Conservation (phyloP, 805 yeast species). For the Candida germanica region DNA sequence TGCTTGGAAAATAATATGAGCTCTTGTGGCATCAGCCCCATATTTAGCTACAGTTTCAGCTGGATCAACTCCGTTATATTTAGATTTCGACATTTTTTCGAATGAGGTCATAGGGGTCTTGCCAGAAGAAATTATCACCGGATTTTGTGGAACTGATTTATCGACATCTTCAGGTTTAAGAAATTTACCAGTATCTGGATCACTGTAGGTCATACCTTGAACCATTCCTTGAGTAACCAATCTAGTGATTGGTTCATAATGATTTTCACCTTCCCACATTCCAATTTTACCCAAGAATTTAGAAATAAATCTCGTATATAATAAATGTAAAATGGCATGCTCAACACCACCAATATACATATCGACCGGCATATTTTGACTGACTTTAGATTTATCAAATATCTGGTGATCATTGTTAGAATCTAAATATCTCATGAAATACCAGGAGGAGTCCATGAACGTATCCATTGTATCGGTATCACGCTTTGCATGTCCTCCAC, state of each 20-base stretch:
- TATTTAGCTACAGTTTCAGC: conserved; percentile 64
- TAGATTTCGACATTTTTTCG: conserved; percentile 97
- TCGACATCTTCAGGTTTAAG: conserved; percentile 77
- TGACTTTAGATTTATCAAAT: conserved; percentile 35
- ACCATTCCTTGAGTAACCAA: conserved; percentile 98
- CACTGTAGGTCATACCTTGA: conserved; percentile 78
- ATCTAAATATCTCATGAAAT: conserved; percentile 81
- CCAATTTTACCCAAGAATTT: conserved; percentile 72
- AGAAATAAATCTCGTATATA: conserved; percentile 82
- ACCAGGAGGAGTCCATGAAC: conserved; percentile 98
- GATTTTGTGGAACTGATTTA: conserved; percentile 33
- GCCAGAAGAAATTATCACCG: conserved; percentile 50
- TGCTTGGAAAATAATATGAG: conserved; percentile 89
- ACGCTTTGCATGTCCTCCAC: conserved; percentile 60
- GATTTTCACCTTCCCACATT: conserved; percentile 59
- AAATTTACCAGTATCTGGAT: conserved; percentile 71
- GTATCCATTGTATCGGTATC: conserved; percentile 99
- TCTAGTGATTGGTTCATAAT: conserved; percentile 78
- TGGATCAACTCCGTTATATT: conserved; percentile 93
- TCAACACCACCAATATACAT: conserved; percentile 93
- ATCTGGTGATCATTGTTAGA: conserved; percentile 56
- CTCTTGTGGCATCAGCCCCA: conserved; percentile 94
- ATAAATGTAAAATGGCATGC: conserved; percentile 89
- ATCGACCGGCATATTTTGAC: conserved; percentile 71
- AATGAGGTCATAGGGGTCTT: conserved; percentile 51